Evolutionary conservation across 2,329 filamentous ascomycete species (phyloP).

Genomic region (Fusarium sp.): DNA sequence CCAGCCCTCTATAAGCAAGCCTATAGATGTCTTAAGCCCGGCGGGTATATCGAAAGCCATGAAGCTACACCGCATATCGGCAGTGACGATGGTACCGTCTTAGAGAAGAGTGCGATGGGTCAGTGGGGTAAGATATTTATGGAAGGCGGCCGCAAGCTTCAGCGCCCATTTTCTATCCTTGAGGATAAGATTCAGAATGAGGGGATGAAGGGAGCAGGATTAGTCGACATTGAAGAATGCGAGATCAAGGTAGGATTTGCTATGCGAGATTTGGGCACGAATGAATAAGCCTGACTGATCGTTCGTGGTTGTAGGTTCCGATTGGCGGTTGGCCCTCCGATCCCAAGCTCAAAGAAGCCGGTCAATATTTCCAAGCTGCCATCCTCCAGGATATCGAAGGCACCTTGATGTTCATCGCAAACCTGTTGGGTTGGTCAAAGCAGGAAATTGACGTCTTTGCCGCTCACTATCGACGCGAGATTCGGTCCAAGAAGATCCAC

Average conservation of each 20-base stretch:
- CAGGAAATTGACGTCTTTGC: constrained; percentile 12
- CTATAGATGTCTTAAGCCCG: constrained; percentile 8
- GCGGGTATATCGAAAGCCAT: constrained; percentile 18
- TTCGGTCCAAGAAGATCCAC: constrained; percentile 1
- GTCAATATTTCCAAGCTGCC: constrained; percentile 23
- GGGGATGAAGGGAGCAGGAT: constrained; percentile 3
- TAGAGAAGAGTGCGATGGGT: constrained; percentile 10
- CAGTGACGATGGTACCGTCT: constrained; percentile 10
- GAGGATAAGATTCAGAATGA: constrained; percentile 3
- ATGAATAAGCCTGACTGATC: fast-evolving
- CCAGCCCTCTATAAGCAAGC: constrained; percentile 2
- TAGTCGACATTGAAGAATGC: neutral
- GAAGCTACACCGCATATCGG: neutral
- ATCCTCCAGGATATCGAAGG: constrained; percentile 16
- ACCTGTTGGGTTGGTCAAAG: constrained; percentile 1
- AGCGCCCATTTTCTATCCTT: constrained; percentile 8
- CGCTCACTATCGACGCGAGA: constrained; percentile 7
- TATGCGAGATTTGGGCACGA: fast-evolving
- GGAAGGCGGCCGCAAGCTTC: constrained; percentile 9
- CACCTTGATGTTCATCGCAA: constrained; percentile 11
- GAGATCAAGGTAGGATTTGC: neutral
- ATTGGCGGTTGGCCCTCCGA: constrained; percentile 20
- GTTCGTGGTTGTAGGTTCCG: neutral
- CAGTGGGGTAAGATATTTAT: constrained; percentile 28
- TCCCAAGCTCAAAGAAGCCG: constrained; percentile 7